Evolutionary conservation across 169 alveolate genomes (phyloP).

Genomic region (Plasmodium vinckei): DNA sequence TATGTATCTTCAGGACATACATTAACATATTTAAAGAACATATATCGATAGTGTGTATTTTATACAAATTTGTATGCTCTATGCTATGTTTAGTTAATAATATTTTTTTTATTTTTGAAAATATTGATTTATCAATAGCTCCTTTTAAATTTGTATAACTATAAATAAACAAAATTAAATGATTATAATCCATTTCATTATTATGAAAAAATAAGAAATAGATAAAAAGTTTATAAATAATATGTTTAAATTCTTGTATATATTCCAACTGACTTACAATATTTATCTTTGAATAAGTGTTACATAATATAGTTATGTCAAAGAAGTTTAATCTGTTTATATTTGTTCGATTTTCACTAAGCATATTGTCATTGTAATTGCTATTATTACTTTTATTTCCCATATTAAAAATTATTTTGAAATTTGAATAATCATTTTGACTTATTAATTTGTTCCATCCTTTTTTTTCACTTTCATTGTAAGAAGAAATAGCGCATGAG

Average conservation of each 20-base stretch:
- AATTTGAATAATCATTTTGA: background rate
- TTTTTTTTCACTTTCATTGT: background rate
- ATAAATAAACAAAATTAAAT: conserved; percentile 41
- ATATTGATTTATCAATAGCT: conserved; percentile 22
- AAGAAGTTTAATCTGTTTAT: conserved; percentile 33
- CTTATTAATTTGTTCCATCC: background rate
- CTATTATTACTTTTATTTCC: no score
- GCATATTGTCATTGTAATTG: background rate
- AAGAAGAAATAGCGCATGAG: background rate
- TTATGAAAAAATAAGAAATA: conserved; percentile 42
- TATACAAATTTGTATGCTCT: background rate
- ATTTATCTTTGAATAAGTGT: conserved; percentile 49
- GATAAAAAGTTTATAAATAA: conserved; percentile 49
- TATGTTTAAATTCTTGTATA: conserved; percentile 34
- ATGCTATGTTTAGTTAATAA: background rate
- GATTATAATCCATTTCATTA: conserved; percentile 22
- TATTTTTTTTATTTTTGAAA: conserved; percentile 33
- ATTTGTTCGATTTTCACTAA: background rate
- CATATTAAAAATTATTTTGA: no score
- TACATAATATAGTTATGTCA: conserved; percentile 64
- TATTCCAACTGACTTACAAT: conserved; percentile 8
- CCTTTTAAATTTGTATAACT: conserved; percentile 38
- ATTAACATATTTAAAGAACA: conserved; percentile 65
- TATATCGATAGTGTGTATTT: conserved; percentile 21
- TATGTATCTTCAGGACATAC: conserved; percentile 22